phyloP scores from a whole-genome alignment of 768 basidiomycete species.

The Mrakia frigida region DNA sequence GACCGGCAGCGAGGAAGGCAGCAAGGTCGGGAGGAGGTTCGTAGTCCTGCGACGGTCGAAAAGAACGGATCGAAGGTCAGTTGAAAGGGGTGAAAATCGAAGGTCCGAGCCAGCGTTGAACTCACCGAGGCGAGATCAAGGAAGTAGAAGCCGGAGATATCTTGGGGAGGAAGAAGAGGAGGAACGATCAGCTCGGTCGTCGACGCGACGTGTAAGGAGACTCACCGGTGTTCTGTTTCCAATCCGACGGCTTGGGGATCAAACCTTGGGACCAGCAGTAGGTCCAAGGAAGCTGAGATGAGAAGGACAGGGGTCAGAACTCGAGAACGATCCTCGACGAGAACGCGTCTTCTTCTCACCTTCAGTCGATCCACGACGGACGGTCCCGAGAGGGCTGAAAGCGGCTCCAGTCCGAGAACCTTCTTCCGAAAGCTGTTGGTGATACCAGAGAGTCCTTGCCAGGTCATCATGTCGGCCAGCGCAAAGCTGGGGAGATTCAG shows the following conservation, averaged over 20 bases:
- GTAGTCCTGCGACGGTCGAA: slow-evolving; percentile 40
- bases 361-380: slow-evolving; percentile 54
- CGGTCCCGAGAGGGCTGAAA: slow-evolving; percentile 53
- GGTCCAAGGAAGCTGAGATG: slow-evolving; percentile 52
- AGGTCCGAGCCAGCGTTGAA: not conserved
- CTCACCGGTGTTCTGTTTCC: slow-evolving; percentile 54
- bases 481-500: slow-evolving; percentile 43
- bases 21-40: slow-evolving; percentile 50
- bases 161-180: slow-evolving; percentile 39
- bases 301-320: no score
- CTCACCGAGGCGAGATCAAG: slow-evolving; percentile 48
- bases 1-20: slow-evolving; percentile 52
- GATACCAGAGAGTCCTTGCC: slow-evolving; percentile 59
- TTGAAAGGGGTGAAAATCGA: not conserved
- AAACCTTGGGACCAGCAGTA: slow-evolving; percentile 60
- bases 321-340: slow-evolving; percentile 33
- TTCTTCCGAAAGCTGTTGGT: slow-evolving; percentile 56
- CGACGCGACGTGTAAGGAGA: not conserved
- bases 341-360: slow-evolving; percentile 56
- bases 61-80: not conserved
- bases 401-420: slow-evolving; percentile 51
- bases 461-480: slow-evolving; percentile 57
- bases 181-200: no score
- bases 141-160: slow-evolving; percentile 64
- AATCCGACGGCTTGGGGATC: slow-evolving; percentile 59